Evolutionary conservation across 2,329 filamentous ascomycete genomes (phyloP).

Genomic region (Colletotrichum sp.): DNA sequence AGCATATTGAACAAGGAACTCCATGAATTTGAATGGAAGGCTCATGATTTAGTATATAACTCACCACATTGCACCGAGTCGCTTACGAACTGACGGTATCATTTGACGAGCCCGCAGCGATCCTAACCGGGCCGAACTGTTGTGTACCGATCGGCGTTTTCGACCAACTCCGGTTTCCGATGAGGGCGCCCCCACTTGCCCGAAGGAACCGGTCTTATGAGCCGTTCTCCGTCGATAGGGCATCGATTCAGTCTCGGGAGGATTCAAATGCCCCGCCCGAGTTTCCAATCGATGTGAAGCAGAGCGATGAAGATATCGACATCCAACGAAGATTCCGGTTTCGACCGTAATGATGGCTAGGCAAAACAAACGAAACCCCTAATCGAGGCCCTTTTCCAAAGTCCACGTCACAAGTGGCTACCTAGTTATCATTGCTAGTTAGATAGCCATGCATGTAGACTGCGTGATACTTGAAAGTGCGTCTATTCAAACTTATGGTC

Average conservation of each 20-base stretch:
- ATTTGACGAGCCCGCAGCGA: not conserved
- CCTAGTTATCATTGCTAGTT: not conserved
- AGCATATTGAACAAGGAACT: not conserved
- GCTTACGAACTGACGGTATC: not conserved
- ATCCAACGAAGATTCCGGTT: not conserved
- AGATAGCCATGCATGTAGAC: accelerated
- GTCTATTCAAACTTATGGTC: accelerated
- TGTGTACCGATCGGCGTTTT: not conserved
- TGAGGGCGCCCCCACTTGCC: not conserved
- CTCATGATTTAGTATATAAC: not conserved
- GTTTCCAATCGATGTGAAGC: not conserved
- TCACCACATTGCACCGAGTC: not conserved
- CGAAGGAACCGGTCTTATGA: not conserved
- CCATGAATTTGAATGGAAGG: not conserved
- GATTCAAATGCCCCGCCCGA: not conserved
- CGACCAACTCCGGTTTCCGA: not conserved
- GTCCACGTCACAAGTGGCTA: not conserved
- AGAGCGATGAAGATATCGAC: not conserved
- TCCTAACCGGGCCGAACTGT: not conserved
- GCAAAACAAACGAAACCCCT: accelerated
- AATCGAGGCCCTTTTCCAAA: not conserved
- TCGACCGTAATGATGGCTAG: not conserved
- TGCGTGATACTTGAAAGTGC: not conserved
- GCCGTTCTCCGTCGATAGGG: not conserved
- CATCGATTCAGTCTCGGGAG: not conserved